Percentiles rank a stretch among this genome's conserved stretches.
Evolutionary conservation across 768 basidiomycete genomes (phyloP).

Genomic region (Nidularia pulvinata): DNA sequence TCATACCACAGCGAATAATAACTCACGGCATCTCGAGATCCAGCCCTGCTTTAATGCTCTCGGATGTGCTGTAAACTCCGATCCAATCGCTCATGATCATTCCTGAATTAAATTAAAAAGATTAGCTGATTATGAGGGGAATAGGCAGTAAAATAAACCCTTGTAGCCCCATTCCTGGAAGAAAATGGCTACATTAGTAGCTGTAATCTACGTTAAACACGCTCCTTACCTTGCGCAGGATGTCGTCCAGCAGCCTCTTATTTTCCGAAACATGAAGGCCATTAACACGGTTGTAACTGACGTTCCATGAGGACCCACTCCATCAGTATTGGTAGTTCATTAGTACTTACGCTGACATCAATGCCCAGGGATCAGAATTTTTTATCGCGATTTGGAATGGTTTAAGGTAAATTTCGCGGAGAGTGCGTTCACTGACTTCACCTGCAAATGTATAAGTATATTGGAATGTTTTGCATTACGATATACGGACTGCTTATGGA

Average conservation of each 20-base stretch:
- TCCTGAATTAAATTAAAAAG: constrained; percentile 16
- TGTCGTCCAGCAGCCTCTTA: constrained; percentile 43
- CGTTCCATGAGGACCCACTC: not conserved
- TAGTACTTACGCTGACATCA: constrained; percentile 52
- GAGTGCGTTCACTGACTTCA: constrained; percentile 53
- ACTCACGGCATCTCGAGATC: constrained; percentile 65
- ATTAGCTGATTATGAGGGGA: not conserved
- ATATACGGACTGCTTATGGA: constrained; percentile 37
- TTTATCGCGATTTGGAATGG: constrained; percentile 63
- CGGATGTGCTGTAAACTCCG: constrained; percentile 44
- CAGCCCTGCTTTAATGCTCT: constrained; percentile 59
- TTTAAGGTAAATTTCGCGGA: constrained; percentile 66
- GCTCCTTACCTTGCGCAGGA: constrained; percentile 42
- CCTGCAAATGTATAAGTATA: constrained; percentile 18
- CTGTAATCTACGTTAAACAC: not conserved
- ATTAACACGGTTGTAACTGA: constrained; percentile 60
- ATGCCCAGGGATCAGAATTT: constrained; percentile 52
- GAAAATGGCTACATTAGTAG: not conserved
- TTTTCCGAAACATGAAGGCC: constrained; percentile 61
- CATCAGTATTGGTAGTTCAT: not conserved
- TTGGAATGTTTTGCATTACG: not conserved
- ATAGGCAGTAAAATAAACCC: constrained; percentile 19
- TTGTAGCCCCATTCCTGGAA: constrained; percentile 61
- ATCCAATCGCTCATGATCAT: constrained; percentile 64
- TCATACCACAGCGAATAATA: not conserved